Evolutionary conservation across 352 stramenopile genomes (phyloP), one percentile per base, ranked within the genome.

Genomic region (Globisporangium cylindrosporum): DNA sequence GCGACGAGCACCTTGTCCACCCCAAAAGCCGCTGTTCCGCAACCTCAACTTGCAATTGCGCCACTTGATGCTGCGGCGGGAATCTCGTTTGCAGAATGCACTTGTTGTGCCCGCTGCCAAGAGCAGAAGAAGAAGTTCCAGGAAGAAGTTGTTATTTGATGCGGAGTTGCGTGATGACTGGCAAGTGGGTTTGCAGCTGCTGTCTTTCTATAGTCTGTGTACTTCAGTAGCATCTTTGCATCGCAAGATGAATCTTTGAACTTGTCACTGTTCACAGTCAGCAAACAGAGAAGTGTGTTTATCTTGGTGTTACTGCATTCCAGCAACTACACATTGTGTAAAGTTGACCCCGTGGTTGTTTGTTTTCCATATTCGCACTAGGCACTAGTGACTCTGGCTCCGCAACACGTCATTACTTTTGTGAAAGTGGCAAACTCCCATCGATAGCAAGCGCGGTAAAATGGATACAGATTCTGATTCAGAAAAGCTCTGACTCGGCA

Each of bases 101-200:
- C 55, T n/a, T 60, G 55, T 29, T 60, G 55, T 22, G 55, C 29
- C 5, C 55, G 55, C 18, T 60, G 55, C 55, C 55, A 60, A 43
- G 55, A 60, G 3, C 36, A 34, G 55, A 60, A 60, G 29, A 34
- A 60, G 55, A 41, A 60, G 20, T 60, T 51, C 7, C 43, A 51
- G 22, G 43, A 51, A 12, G 43, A 20, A 22, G 43, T 51, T 51
- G 43, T 51, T 51, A 51, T 51, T 51, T 51, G 43, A 51, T 51
- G 43, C 4, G 15, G 15, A 49, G 15, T 18, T 49, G 6, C 15
- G 8, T 18, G 5, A 7, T 20, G 18, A 24, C 1, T 51, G 18
- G 20, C 5, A 49, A 51, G 10, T 22, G 18, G 7, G 18, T 51
- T 51, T 24, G 43, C 18, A 10, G 43, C 18, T 51, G 43, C 38